Evolutionary conservation across 2,329 filamentous ascomycete species (phyloP), one percentile per base, ranked within the genome.

Genomic region (Didymosphaeria variabile): DNA sequence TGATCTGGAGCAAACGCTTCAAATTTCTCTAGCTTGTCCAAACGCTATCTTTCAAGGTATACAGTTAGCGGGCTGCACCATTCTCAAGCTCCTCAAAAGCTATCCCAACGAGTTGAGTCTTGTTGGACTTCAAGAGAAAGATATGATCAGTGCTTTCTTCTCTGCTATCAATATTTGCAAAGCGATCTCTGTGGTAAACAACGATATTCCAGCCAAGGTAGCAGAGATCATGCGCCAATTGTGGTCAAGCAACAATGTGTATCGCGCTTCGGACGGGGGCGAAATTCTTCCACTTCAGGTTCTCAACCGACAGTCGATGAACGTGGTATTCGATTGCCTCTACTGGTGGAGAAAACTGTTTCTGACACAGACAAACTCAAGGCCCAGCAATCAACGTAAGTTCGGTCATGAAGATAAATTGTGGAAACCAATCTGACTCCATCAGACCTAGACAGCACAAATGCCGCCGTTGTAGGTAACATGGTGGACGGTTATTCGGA

Each of bases 291-390:
- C 13, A 5, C 23, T 49, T 1, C 1, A 31, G 9, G 23, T 49
- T 6, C 46, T 6, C 13, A 49, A 34, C 15, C 46, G 46, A 17
- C n/a, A 31, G 12, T 15, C 46, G 5, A 49, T 49, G 46, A 49
- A 31, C 8, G 46, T 49, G 23, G 46, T 49, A 17, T 49, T 49
- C n/a, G 46, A 49, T 10, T 49, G 46, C n/a, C 46, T 49, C 5
- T 49, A 31, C 15, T 49, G 46, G 46, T 49, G 46, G 46, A 49
- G 46, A 17, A 49, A 49, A 23, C 46, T 49, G 29, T 49, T 49
- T 9, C 46, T 31, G 46, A 5, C 46, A 13, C 21, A 49, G 2
- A 29, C 3, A 7, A 49, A 31, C 46, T 26, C 46, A 49, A n/a
- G 46, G 26, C n/a, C n/a, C n/a, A n/a, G n/a, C n/a, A 29, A 49